phyloP scores from a whole-genome alignment of 768 basidiomycete genomes.

The Pisolithus albus region DNA sequence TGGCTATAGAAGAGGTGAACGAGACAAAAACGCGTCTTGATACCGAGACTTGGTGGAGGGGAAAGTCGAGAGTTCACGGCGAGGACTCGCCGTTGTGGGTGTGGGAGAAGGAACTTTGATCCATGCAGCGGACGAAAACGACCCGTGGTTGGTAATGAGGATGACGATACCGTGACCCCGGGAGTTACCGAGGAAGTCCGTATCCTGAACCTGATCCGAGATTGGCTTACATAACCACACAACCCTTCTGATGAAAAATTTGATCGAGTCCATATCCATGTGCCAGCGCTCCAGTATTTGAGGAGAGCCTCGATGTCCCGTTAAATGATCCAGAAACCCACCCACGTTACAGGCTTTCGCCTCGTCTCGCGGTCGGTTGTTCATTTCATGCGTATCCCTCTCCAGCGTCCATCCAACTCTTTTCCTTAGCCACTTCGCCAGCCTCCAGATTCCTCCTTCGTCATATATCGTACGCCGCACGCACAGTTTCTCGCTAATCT shows the following conservation, averaged over 20 bases:
- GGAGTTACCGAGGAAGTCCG: constrained; percentile 6
- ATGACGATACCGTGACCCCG: constrained; percentile 24
- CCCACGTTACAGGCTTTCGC: constrained; percentile 5
- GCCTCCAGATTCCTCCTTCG: constrained; percentile 1
- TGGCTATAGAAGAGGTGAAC: neutral
- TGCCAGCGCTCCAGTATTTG: constrained; percentile 21
- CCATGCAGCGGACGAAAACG: neutral
- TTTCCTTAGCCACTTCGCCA: constrained; percentile 3
- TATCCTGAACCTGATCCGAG: neutral
- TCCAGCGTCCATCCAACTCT: constrained; percentile 17
- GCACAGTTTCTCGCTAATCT: neutral
- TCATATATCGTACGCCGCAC: constrained; percentile 4
- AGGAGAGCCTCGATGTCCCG: constrained; percentile 22
- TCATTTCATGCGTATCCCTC: constrained; percentile 23
- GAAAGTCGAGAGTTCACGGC: constrained; percentile 10
- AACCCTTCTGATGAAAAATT: constrained; percentile 11
- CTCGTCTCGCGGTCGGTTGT: constrained; percentile 1
- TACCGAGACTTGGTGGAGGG: no score
- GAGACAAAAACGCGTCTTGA: neutral
- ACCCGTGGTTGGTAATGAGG: constrained; percentile 17
- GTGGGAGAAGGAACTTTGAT: constrained; percentile 14
- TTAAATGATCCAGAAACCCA: constrained; percentile 24
- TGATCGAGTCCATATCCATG: constrained; percentile 22
- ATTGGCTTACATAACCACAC: constrained; percentile 10
- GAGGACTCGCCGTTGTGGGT: constrained; percentile 22